Base-by-base conservation (phyloP, 2,329 filamentous ascomycete species). In the Aureobasidium sp. region DNA sequence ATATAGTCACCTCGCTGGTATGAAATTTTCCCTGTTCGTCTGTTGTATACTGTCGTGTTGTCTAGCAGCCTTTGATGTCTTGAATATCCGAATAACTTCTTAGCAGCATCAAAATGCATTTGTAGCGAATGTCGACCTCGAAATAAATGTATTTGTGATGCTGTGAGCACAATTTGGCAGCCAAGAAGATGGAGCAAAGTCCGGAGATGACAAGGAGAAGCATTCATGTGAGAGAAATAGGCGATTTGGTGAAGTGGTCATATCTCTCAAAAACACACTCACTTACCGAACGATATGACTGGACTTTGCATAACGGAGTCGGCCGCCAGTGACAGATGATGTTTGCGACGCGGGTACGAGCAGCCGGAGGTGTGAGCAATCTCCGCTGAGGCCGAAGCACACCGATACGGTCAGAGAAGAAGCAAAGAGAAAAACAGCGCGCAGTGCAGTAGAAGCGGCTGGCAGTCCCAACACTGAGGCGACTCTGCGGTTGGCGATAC, bases 301-400 rank as follows among this genome's bases (percentile, higher is more conserved):
- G 51, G 27, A 27, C 10, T 25, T 25, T 5, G 29, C 16, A 36
- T 29, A 45, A 16, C 41, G 53, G 53, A 30, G 53, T 45, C 11
- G 39, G 53, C 53, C 53, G 41, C 36, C 39, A 45, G 39, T 27
- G 30, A 36, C 27, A 16, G 2, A 45, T 42, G 36, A 27, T 45
- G 39, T 9, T 34, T 57, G 41, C 39, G n/a, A 45, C 53, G 45
- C 53, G 41, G 41, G 39, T 57, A 36, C 39, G 36, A 25, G 39
- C 39, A 27, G 41, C 50, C 50, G 50, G 27, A 7, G n/a, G 50
- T 39, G 50, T 44, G 53, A 57, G 53, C 53, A 57, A 57, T 57
- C 53, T 57, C 53, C 53, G 53, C 53, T 57, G 39, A 55, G 16
- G 53, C 53, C 53, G 53, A 37, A 27, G 39, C 39, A 51, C n/a